phyloP scores from a whole-genome alignment of 2,329 filamentous ascomycete genomes.

The Periconia macrospinosa region DNA sequence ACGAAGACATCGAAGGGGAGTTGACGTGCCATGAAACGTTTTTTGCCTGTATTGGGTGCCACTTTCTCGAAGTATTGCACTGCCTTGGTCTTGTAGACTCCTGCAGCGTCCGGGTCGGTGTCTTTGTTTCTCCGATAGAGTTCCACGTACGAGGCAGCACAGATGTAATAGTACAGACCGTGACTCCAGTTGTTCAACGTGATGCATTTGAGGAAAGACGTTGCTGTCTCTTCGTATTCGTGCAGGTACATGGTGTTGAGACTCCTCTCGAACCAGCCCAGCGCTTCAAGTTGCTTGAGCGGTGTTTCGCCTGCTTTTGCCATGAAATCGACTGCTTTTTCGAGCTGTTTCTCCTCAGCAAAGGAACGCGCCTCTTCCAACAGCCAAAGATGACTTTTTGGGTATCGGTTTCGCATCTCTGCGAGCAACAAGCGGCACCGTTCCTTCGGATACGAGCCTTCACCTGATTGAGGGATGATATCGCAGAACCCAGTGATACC shows the following conservation, averaged over 20 bases:
- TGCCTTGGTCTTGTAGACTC: constrained; percentile 53
- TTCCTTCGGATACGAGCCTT: constrained; percentile 67
- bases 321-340: constrained; percentile 68
- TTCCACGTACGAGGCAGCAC: constrained; percentile 76
- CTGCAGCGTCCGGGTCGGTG: constrained; percentile 46
- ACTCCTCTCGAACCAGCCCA: constrained; percentile 83
- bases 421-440: constrained; percentile 68
- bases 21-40: constrained; percentile 85
- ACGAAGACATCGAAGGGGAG: constrained; percentile 89
- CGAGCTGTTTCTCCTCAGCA: constrained; percentile 66
- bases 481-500: constrained; percentile 83
- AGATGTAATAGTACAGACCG: constrained; percentile 85
- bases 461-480: constrained; percentile 70
- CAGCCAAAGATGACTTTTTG: constrained; percentile 80
- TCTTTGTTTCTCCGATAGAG: constrained; percentile 68
- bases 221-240: constrained; percentile 72
- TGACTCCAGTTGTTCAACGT: constrained; percentile 82
- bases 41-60: constrained; percentile 75
- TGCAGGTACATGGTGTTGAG: constrained; percentile 79
- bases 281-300: constrained; percentile 84
- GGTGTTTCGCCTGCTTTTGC: constrained; percentile 63
- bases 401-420: constrained; percentile 77
- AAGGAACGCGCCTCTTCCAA: constrained; percentile 83
- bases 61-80: constrained; percentile 72
- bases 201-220: constrained; percentile 65